phyloP scores from a whole-genome alignment of 768 basidiomycete species.

The Pulveroboletus sp. region DNA sequence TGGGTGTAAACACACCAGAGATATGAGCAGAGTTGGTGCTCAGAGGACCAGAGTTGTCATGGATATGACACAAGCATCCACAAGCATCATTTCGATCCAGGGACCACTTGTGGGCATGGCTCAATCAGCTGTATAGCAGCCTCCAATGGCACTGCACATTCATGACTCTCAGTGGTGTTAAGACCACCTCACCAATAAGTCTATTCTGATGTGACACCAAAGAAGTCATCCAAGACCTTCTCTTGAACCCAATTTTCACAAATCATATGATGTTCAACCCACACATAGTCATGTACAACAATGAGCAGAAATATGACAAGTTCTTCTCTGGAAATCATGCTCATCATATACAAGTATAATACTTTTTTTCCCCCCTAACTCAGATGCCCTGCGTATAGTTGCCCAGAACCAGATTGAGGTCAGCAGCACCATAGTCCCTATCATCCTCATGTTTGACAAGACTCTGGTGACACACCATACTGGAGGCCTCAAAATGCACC shows the following conservation, averaged over 20 bases:
- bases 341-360: too few species aligned
- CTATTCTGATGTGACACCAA: neutral
- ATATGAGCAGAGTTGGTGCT: too few species aligned
- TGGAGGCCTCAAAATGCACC: constrained; percentile 5
- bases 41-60: too few species aligned
- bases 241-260: neutral
- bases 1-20: too few species aligned
- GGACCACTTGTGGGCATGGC: neutral
- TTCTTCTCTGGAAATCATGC: too few species aligned
- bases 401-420: too few species aligned
- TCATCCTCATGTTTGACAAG: constrained; percentile 13
- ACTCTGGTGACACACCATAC: too few species aligned
- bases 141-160: neutral
- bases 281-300: neutral
- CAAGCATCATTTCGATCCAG: neutral
- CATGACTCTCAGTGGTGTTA: neutral
- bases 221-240: neutral
- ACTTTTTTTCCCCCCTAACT: too few species aligned
- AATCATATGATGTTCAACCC: neutral
- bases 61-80: too few species aligned
- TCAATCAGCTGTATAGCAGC: neutral
- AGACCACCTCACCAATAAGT: neutral
- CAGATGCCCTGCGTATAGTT: too few species aligned
- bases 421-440: too few species aligned
- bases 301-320: too few species aligned